A percentile compares a stretch with the other conserved stretches of the same genome.
Conservation (phyloP, 306 rosid species). For the Casuarina cunninghamiana region DNA sequence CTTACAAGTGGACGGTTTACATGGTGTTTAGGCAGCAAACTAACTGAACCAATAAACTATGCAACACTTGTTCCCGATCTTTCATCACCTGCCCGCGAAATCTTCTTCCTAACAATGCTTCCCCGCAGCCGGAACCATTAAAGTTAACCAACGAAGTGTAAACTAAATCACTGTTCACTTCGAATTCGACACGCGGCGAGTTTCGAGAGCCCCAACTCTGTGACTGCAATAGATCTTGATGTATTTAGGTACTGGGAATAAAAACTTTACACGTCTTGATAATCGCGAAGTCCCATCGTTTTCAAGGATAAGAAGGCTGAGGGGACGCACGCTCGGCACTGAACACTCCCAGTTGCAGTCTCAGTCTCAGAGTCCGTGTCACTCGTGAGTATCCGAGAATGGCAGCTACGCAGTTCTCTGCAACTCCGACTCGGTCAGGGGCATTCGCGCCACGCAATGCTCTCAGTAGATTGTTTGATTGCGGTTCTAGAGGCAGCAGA, state of each 20-base stretch:
- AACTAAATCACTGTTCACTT: no score
- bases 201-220: no score
- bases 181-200: no score
- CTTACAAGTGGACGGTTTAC: conserved; percentile 6
- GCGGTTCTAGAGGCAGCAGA: conserved; percentile 31
- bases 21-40: neutral
- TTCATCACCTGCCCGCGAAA: neutral
- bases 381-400: conserved; percentile 12
- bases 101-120: neutral
- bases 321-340: neutral
- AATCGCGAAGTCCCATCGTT: neutral
- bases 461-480: conserved; percentile 37
- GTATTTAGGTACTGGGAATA: neutral
- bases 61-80: neutral
- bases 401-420: conserved; percentile 69
- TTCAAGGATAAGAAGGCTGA: neutral
- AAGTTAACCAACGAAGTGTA: no score
- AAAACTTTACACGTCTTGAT: no score
- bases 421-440: conserved; percentile 30
- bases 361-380: neutral
- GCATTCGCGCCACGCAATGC: conserved; percentile 45
- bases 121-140: neutral
- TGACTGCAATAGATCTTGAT: neutral
- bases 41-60: neutral
- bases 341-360: neutral